phyloP scores from a whole-genome alignment of 768 basidiomycete genomes.

The Pleurotus giganteus region DNA sequence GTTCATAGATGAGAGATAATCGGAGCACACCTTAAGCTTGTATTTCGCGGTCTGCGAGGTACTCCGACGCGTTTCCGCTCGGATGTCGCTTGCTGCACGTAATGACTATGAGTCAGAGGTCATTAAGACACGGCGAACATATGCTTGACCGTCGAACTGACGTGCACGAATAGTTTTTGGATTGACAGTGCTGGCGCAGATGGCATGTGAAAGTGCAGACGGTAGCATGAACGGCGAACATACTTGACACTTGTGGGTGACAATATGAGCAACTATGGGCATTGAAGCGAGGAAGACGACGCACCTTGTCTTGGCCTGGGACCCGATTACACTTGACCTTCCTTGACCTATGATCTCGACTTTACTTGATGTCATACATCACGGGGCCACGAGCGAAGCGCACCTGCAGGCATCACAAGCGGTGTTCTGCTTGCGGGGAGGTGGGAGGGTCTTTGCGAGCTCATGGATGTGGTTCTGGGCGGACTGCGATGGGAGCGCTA shows the following conservation, averaged over 20 bases:
- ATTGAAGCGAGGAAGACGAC: conserved; percentile 19
- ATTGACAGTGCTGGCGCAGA: conserved; percentile 65
- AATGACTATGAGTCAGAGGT: conserved; percentile 48
- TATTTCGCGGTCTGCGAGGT: conserved; percentile 59
- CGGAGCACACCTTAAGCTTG: conserved; percentile 41
- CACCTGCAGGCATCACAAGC: conserved; percentile 93
- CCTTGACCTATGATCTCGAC: conserved; percentile 50
- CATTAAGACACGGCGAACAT: conserved; percentile 8
- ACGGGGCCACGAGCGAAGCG: conserved; percentile 18
- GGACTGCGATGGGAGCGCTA: conserved; percentile 60
- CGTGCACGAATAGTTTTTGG: conserved; percentile 94
- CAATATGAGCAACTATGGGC: conserved; percentile 4
- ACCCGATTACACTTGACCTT: conserved; percentile 89
- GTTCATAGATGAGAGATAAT: conserved; percentile 5
- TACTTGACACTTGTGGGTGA: conserved; percentile 63
- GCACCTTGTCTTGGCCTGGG: conserved; percentile 79
- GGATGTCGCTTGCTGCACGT: conserved; percentile 80
- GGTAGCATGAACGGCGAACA: conserved; percentile 12
- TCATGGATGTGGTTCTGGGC: conserved; percentile 84
- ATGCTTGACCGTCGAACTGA: conserved; percentile 37
- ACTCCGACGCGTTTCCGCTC: conserved; percentile 72
- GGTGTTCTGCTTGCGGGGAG: conserved; percentile 90
- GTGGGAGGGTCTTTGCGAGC: conserved; percentile 74
- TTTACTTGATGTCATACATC: background rate
- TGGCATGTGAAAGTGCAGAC: conserved; percentile 16